Base-by-base conservation (phyloP, 371 early-diverging fungal genomes). In the Fennellomyces sp. region DNA sequence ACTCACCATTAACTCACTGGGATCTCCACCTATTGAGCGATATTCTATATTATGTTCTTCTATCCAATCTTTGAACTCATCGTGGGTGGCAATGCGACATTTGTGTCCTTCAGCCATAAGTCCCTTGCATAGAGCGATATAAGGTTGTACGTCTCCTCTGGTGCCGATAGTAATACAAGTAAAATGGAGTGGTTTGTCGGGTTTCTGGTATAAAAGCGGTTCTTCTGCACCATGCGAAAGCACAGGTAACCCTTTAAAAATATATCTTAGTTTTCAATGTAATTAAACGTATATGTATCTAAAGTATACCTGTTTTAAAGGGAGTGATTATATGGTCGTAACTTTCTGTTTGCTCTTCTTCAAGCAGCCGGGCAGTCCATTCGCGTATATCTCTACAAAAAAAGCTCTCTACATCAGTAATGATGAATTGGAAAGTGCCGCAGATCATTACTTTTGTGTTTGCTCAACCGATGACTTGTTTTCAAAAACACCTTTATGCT, bases 101-200 rank as follows among this genome's bases (percentile, higher is more conserved):
- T 66, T 69, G 60, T 93, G 94, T 1, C 92, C 92, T 61, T 90
- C 83, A 38, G 71, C 73, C 82, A 84, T 83, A 10, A 94, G 68
- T 2, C 84, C 80, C 73, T 93, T 91, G 69, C 90, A 87, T 12
- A 92, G 76, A 0, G 93, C 92, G 69, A 94, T 90, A 53, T 90
- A 94, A 0, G 93, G 94, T 62, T 94, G 91, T 0, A 94, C 92
- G 69, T 93, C 94, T 6, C 94, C 94, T 33, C 94, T 81, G 7
- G 91, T 89, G n/a, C 94, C 94, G 59, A 94, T 91, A 0, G 93
- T 92, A 35, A 92, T 67, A 56, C 88, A 87, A 0, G 93, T 92
- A 56, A 93, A 87, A 58, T 84, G 91, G 60, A 93, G 62, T 4
- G 88, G 75, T 23, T 70, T 68, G 13, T 73, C 70, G 2, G 82